Base-by-base conservation (phyloP, 257 asterid species). In the Lycium ferocissimum region DNA sequence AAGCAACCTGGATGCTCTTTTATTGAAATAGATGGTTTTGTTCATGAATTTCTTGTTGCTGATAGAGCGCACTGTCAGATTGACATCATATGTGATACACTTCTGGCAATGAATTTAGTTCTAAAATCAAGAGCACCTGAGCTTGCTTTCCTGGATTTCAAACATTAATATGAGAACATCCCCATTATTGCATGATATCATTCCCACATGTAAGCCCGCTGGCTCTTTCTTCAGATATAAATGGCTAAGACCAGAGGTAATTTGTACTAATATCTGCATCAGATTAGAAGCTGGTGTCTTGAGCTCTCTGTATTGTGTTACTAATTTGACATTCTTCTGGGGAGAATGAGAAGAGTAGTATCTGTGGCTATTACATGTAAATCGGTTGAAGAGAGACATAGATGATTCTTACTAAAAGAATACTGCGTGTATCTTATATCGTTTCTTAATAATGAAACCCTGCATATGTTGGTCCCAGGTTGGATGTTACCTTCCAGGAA, bases 1-100 rank as follows among this genome's bases (percentile, higher is more conserved):
- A 73, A 73, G 86, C 83, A 84, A 53, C 86, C 86, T 15, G 86
- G 86, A 72, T 84, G 78, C 51, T 84, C 86, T 45, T 84, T 72
- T 59, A 49, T 45, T 40, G 86, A 84, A 63, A 45, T 84, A 38
- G 72, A 84, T 37, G 83, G 86, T n/a, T 14, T 58, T 38, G 83
- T 84, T 73, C 86, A 84, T 84, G 86, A 73, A 75, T 84, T 84
- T 3, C 69, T 84, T 7, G 86, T 61, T 26, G 86, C 83, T 63
- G 83, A 84, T 73, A 53, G 80, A 59, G 8, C 14, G 1, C 86
- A 84, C 80, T 59, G 17, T 61, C 83, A 57, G n/a, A 26, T 76
- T 57, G 83, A 26, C 38, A 6, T 72, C 62, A 59, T 84, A 22
- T 57, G 47, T 22, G 9, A 10, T 18, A 73, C 76, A n/a, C 66